These are phyloP conservation scores for Trichoderma gamsii DNA, from an alignment of 495 filamentous ascomycete species.

Conservation along the genomic window DNA sequence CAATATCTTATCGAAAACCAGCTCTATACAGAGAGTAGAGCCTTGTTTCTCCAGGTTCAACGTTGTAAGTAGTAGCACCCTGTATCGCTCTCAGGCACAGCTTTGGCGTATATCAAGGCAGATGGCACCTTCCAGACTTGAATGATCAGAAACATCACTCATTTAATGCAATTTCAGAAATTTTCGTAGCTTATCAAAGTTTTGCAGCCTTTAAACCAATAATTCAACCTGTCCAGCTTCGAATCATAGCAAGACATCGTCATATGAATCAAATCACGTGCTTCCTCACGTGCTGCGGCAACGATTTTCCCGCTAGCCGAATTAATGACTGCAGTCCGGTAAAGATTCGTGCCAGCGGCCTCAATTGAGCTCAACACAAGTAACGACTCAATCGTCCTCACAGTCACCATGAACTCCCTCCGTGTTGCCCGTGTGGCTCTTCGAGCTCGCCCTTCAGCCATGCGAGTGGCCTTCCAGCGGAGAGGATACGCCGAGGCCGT, in stretches of 20 bases:
- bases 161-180: too few species aligned
- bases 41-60: too few species aligned
- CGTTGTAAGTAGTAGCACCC: too few species aligned
- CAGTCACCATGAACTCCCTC: conserved; percentile 78
- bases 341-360: conserved; percentile 27
- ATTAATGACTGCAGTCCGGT: conserved; percentile 6
- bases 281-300: background rate
- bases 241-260: background rate
- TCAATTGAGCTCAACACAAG: conserved; percentile 22
- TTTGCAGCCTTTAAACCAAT: too few species aligned
- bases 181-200: too few species aligned
- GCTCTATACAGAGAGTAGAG: too few species aligned
- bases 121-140: too few species aligned
- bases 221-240: too few species aligned
- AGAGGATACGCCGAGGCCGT: conserved; percentile 93
- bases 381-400: conserved; percentile 42
- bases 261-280: conserved; percentile 6
- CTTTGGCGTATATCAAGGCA: too few species aligned
- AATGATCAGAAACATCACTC: too few species aligned
- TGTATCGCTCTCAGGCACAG: too few species aligned
- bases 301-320: conserved; percentile 18
- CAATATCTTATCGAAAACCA: too few species aligned
- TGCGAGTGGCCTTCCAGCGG: conserved; percentile 66
- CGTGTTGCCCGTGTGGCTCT: conserved; percentile 83
- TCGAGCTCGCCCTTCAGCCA: conserved; percentile 63